Base-by-base conservation (phyloP, 2,329 filamentous ascomycete genomes). In the Aphanocladium album region DNA sequence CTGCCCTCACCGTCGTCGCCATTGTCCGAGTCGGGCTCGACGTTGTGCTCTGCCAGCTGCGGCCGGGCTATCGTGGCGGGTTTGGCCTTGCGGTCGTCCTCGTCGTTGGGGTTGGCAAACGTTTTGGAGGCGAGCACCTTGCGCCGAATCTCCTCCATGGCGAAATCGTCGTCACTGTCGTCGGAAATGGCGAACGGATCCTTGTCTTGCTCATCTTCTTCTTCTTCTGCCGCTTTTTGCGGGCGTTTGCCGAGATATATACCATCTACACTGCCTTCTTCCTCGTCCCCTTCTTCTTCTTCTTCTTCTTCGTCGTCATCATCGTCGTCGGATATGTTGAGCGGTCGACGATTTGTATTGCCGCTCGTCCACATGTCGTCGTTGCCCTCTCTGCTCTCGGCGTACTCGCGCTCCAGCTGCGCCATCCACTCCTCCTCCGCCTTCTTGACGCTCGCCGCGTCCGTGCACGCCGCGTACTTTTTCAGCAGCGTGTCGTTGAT, bases 81-180 rank as follows among this genome's bases (percentile, higher is more conserved):
- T 61, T 82, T 81, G 66, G 87, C 87, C 64, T 82, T 77, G 49
- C 75, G 47, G 46, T 57, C 73, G 11, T 73, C 70, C 55, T 70
- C 68, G 50, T 76, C 61, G 39, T 68, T 66, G 6, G 71, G 68
- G 60, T 76, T 74, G 46, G 89, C 78, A 69, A 99, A 99, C 0
- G 92, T 86, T 71, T 93, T 97, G 7, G 93, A 96, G 7, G 89
- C 89, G 2, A 99, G 83, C n/a, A 98, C 91, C 67, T 91, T 90
- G 59, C 89, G 86, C 53, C 95, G 85, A 57, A 99, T 88, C 69
- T 96, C 93, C 39, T 91, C 93, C 93, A 98, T 98, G 70, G 92
- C 88, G 57, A 79, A 81, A 19, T 90, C 89, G 67, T 96, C 91
- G 61, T 96, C 90, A 35, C 84, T 86, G 66, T 91, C 88, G 60